Conservation (phyloP, 768 basidiomycete species). For the Rubroboletus satanas region DNA sequence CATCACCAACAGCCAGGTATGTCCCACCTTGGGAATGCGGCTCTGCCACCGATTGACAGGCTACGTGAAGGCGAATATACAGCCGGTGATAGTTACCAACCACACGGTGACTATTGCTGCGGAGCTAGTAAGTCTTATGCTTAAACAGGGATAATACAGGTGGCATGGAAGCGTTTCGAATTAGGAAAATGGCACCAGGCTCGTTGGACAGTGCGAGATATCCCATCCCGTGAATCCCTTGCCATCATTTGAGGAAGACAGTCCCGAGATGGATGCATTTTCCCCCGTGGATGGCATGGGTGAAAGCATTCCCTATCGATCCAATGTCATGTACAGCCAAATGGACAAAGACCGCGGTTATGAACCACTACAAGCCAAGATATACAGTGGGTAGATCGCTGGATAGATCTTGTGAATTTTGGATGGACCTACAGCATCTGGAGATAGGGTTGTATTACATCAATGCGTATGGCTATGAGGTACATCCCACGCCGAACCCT, state of each 20-base stretch:
- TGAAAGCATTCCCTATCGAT: slow-evolving; percentile 41
- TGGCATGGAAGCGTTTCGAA: slow-evolving; percentile 2
- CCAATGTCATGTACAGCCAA: slow-evolving; percentile 67
- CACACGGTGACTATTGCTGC: slow-evolving; percentile 95
- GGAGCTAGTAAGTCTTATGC: slow-evolving; percentile 54
- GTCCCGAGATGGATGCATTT: slow-evolving; percentile 33
- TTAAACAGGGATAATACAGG: slow-evolving; percentile 50
- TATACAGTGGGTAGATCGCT: slow-evolving; percentile 50
- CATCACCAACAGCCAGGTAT: slow-evolving; percentile 73
- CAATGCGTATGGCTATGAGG: slow-evolving; percentile 87
- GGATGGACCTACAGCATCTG: slow-evolving; percentile 4
- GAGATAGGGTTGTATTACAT: slow-evolving; percentile 75
- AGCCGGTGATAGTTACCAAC: slow-evolving; percentile 90
- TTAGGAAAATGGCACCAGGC: slow-evolving; percentile 68
- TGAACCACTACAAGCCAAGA: slow-evolving; percentile 56
- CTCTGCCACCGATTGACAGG: slow-evolving; percentile 10
- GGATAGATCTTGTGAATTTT: slow-evolving; percentile 9
- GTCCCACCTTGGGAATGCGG: slow-evolving; percentile 14
- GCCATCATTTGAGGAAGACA: slow-evolving; percentile 28
- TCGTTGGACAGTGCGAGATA: slow-evolving; percentile 92
- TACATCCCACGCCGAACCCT: slow-evolving; percentile 84
- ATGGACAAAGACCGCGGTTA: slow-evolving; percentile 46
- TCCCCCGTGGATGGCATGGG: slow-evolving; percentile 56
- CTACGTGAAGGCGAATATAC: slow-evolving; percentile 59
- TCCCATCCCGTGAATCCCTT: slow-evolving; percentile 67